phyloP scores from a whole-genome alignment of 169 alveolate genomes.

The Eimeria acervulina region DNA sequence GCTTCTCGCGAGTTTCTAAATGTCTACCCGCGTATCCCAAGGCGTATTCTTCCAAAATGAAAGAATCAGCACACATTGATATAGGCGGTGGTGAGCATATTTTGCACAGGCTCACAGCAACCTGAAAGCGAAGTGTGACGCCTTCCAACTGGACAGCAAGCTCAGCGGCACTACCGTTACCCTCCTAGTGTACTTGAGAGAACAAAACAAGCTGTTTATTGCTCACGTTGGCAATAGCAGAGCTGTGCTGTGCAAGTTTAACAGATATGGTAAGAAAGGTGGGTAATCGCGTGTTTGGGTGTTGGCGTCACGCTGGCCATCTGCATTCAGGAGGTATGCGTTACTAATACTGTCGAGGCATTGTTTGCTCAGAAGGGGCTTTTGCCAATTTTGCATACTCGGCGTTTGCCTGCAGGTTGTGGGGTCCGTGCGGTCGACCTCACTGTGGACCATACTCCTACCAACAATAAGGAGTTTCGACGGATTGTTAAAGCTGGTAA shows the following conservation, averaged over 20 bases:
- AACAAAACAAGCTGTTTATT: conserved; percentile 68
- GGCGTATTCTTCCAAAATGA: not conserved
- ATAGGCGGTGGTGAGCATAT: not conserved
- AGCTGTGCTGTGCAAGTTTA: conserved; percentile 84
- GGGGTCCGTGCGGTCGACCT: conserved; percentile 75
- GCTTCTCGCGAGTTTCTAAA: not conserved
- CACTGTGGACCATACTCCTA: conserved; percentile 91
- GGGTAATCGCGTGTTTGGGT: not conserved
- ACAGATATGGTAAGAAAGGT: conserved; percentile 1
- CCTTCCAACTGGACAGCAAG: conserved; percentile 63
- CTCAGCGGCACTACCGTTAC: conserved; percentile 86
- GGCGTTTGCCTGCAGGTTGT: conserved; percentile 10
- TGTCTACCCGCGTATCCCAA: not conserved
- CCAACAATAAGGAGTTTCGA: conserved; percentile 88
- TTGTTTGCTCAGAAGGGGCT: not conserved
- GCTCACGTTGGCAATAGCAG: conserved; percentile 89
- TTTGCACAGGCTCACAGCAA: conserved; percentile 9
- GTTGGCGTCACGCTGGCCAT: not conserved
- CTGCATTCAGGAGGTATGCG: not conserved
- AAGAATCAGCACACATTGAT: not conserved
- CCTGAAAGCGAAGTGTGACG: conserved; percentile 18
- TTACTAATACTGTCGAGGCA: not conserved
- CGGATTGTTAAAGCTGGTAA: conserved; percentile 86
- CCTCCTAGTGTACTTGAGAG: conserved; percentile 79
- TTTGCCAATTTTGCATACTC: not conserved